Evolutionary conservation across 108 stramenopile genomes (phyloP).

Genomic region (Skeletonema tropicum): DNA sequence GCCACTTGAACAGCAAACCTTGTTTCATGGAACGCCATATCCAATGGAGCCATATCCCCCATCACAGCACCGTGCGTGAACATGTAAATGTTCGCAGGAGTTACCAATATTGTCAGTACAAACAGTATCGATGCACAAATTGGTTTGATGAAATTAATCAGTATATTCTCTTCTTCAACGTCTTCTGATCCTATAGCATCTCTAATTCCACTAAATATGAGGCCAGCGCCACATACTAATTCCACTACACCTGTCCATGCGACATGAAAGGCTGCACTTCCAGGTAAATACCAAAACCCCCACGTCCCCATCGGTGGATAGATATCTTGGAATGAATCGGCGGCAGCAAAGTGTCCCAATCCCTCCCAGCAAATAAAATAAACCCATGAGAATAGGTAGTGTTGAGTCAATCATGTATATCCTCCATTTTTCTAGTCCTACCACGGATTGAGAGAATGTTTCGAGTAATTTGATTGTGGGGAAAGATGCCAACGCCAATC

Average conservation of each 20-base stretch:
- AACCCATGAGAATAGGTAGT: constrained; percentile 61
- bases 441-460: constrained; percentile 20
- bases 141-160: constrained; percentile 34
- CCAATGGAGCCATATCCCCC: constrained; percentile 37
- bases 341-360: constrained; percentile 68
- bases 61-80: constrained; percentile 75
- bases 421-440: constrained; percentile 27
- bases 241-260: constrained; percentile 80
- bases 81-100: constrained; percentile 88
- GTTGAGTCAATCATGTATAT: constrained; percentile 44
- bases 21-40: constrained; percentile 27
- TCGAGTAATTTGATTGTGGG: constrained; percentile 32
- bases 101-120: constrained; percentile 63
- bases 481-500: constrained; percentile 27
- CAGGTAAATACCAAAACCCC: constrained; percentile 84
- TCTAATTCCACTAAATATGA: constrained; percentile 42
- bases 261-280: constrained; percentile 73
- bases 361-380: constrained; percentile 68
- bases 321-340: constrained; percentile 67
- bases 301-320: constrained; percentile 80
- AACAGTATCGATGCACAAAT: constrained; percentile 62
- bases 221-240: constrained; percentile 62
- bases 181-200: constrained; percentile 17
- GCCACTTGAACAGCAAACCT: constrained; percentile 34
- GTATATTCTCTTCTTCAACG: constrained; percentile 11